phyloP scores from a whole-genome alignment of 768 basidiomycete genomes.

The Russula earlei region DNA sequence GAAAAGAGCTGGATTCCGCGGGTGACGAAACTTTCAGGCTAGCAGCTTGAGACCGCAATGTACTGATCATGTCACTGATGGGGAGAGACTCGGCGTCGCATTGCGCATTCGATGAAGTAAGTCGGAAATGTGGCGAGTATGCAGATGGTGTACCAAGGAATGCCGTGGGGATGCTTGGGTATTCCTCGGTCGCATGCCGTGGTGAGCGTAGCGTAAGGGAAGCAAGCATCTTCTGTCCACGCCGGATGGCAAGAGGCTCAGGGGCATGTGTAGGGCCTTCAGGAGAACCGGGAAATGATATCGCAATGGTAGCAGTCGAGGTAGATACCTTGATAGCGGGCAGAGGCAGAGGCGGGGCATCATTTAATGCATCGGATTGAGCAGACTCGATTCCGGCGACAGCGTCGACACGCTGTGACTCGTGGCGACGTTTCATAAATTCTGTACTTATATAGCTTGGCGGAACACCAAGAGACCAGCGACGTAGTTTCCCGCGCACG shows the following conservation, averaged over 20 bases:
- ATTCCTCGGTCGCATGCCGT: slow-evolving; percentile 22
- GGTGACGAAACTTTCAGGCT: slow-evolving; percentile 20
- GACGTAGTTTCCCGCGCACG: slow-evolving; percentile 10
- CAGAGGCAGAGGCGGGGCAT: slow-evolving; percentile 14
- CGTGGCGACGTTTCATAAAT: slow-evolving; percentile 9
- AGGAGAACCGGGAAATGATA: slow-evolving; percentile 24
- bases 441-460: slow-evolving; percentile 17
- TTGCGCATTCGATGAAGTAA: neutral
- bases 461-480: slow-evolving; percentile 18
- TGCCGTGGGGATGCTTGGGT: slow-evolving; percentile 36
- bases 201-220: slow-evolving; percentile 24
- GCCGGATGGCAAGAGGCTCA: slow-evolving; percentile 31
- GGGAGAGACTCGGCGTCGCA: slow-evolving; percentile 22
- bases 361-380: neutral
- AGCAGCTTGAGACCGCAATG: slow-evolving; percentile 24
- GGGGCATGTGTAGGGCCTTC: neutral
- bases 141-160: slow-evolving; percentile 32
- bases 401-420: slow-evolving; percentile 8
- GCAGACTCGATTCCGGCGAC: neutral
- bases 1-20: neutral
- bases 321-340: slow-evolving; percentile 29
- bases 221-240: slow-evolving; percentile 29
- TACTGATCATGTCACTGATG: slow-evolving; percentile 30
- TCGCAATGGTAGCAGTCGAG: slow-evolving; percentile 25
- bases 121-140: slow-evolving; percentile 27